Conservation (phyloP, 1,139 yeast genomes). For the Blastobotrys arbuscula region DNA sequence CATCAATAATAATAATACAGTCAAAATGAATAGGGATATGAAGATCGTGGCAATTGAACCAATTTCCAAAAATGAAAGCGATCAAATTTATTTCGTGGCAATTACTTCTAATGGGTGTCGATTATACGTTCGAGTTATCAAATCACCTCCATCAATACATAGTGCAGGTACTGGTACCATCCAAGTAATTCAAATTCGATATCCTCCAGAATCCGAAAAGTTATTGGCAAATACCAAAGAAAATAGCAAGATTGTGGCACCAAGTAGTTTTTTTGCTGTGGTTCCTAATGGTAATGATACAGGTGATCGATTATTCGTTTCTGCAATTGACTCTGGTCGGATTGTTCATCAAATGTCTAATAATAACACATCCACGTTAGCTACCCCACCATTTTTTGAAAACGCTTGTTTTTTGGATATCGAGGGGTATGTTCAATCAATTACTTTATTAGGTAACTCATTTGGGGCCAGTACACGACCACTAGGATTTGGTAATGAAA, state of each 20-base stretch:
- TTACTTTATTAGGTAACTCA: constrained; percentile 62
- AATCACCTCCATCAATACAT: constrained; percentile 27
- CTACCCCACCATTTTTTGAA: constrained; percentile 54
- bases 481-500: constrained; percentile 73
- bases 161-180: constrained; percentile 19
- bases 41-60: constrained; percentile 60
- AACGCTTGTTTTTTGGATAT: constrained; percentile 72
- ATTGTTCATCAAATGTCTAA: constrained; percentile 51
- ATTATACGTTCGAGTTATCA: constrained; percentile 44
- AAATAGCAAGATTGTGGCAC: constrained; percentile 57
- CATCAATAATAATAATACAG: not conserved
- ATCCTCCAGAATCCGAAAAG: constrained; percentile 32
- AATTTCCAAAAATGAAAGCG: constrained; percentile 57
- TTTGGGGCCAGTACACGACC: constrained; percentile 70
- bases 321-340: constrained; percentile 76
- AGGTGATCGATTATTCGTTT: constrained; percentile 53
- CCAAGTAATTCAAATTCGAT: constrained; percentile 35
- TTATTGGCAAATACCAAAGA: constrained; percentile 37
- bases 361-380: constrained; percentile 33
- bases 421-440: constrained; percentile 64
- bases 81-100: constrained; percentile 71
- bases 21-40: constrained; percentile 25
- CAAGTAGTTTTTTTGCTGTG: constrained; percentile 70
- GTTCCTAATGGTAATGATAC: constrained; percentile 34
- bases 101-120: constrained; percentile 85